Evolutionary conservation across 306 rosid genomes (phyloP).

Genomic region (Elaeagnus macrophylla): DNA sequence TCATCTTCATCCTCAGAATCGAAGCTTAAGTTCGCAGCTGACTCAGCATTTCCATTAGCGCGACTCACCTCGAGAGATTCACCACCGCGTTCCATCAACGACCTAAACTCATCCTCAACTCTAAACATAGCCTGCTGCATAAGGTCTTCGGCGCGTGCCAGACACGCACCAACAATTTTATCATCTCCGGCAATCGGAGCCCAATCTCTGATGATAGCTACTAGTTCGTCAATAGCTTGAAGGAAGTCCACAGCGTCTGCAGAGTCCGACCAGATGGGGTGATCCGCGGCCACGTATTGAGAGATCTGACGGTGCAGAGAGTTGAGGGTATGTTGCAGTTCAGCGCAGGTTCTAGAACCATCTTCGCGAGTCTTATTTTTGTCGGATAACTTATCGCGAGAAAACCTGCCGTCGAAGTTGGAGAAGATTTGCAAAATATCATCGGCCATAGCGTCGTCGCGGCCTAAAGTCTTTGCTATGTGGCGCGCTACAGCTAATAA

Average conservation of each 20-base stretch:
- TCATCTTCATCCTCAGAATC: slow-evolving; percentile 66
- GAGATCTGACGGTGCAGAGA: slow-evolving; percentile 76
- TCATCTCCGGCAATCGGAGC: slow-evolving; percentile 43
- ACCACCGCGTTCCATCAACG: slow-evolving; percentile 83
- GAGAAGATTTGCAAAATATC: slow-evolving; percentile 88
- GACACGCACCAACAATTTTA: slow-evolving; percentile 43
- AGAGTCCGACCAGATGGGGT: slow-evolving; percentile 72
- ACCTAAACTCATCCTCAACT: slow-evolving; percentile 74
- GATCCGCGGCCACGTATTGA: slow-evolving; percentile 49
- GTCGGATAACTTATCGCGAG: slow-evolving; percentile 71
- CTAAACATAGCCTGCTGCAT: slow-evolving; percentile 90
- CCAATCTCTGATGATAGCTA: slow-evolving; percentile 64
- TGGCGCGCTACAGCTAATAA: slow-evolving; percentile 82
- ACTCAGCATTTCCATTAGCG: slow-evolving; percentile 33
- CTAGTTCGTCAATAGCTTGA: slow-evolving; percentile 66
- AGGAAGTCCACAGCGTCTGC: slow-evolving; percentile 66
- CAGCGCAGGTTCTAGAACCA: slow-evolving; percentile 39
- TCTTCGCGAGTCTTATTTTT: slow-evolving; percentile 20
- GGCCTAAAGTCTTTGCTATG: slow-evolving; percentile 87
- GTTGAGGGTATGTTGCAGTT: slow-evolving; percentile 57
- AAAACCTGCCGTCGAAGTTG: slow-evolving; percentile 84
- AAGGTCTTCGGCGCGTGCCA: slow-evolving; percentile 68
- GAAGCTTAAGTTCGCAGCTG: slow-evolving; percentile 38
- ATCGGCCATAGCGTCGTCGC: slow-evolving; percentile 66
- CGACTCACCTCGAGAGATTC: slow-evolving; percentile 62